phyloP scores from a whole-genome alignment of 208 protist genomes.

The Wallacemonas sp. region DNA sequence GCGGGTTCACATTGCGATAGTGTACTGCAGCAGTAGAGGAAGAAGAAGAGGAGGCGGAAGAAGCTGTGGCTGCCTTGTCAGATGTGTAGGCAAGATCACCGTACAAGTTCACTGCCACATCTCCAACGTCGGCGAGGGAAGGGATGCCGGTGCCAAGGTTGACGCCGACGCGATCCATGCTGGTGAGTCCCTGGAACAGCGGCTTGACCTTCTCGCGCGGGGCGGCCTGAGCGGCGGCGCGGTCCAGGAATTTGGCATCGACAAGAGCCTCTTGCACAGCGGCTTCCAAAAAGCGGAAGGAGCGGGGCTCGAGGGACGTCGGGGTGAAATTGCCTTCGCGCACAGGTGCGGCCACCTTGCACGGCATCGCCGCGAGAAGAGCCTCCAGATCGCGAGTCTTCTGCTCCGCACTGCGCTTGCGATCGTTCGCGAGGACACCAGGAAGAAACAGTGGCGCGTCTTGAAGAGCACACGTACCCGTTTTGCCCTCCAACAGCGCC shows the following conservation, averaged over 20 bases:
- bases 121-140: constrained; percentile 73
- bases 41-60: neutral
- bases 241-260: constrained; percentile 49
- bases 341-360: constrained; percentile 67
- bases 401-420: constrained; percentile 19
- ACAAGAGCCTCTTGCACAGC: constrained; percentile 69
- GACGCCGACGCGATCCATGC: constrained; percentile 71
- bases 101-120: constrained; percentile 59
- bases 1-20: constrained; percentile 80
- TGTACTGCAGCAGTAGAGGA: constrained; percentile 25
- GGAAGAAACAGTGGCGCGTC: constrained; percentile 71
- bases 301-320: constrained; percentile 57
- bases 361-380: constrained; percentile 60
- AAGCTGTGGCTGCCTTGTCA: constrained; percentile 10
- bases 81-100: constrained; percentile 12
- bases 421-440: constrained; percentile 45
- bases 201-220: constrained; percentile 19
- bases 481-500: constrained; percentile 57
- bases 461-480: constrained; percentile 42
- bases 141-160: constrained; percentile 91
- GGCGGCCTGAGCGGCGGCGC: constrained; percentile 19
- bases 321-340: constrained; percentile 41
- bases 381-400: constrained; percentile 30
- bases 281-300: constrained; percentile 39
- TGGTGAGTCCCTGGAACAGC: neutral